A percentile compares a stretch with the other conserved stretches of the same genome.
Conservation (phyloP, 1,139 yeast species). For the Hyphopichia wangnamkhiaoensis region DNA sequence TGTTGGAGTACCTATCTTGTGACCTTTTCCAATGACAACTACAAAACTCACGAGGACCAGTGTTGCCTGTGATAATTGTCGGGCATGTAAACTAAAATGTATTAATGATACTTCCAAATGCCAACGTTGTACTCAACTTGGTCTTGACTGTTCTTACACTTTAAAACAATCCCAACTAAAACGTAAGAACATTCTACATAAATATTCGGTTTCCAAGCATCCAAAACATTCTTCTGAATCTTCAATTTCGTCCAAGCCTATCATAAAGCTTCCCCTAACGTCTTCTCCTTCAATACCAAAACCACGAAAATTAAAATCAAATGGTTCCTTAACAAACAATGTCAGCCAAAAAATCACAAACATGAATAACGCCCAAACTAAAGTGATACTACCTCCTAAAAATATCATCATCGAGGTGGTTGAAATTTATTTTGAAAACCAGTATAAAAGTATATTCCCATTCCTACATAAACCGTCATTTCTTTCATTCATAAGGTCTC, state of each 20-base stretch:
- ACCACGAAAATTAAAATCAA: not conserved
- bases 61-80: constrained; percentile 25
- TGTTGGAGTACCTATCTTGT: not conserved
- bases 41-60: constrained; percentile 14
- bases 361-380: not conserved
- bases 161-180: constrained; percentile 20
- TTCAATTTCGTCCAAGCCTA: not conserved
- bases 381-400: constrained; percentile 26
- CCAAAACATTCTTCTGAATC: not conserved
- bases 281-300: not conserved
- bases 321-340: not conserved
- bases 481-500: constrained; percentile 24
- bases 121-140: constrained; percentile 21
- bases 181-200: constrained; percentile 2
- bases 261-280: not conserved
- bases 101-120: constrained; percentile 17
- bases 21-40: not conserved
- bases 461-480: constrained; percentile 34
- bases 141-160: constrained; percentile 23
- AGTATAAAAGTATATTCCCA: constrained; percentile 36
- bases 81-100: constrained; percentile 25
- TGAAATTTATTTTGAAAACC: constrained; percentile 33
- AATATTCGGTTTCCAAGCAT: not conserved
- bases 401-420: constrained; percentile 23
- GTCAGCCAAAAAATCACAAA: not conserved